phyloP scores from a whole-genome alignment of 176 grass and related monocot genomes.

The Coix lacrymajobi region DNA sequence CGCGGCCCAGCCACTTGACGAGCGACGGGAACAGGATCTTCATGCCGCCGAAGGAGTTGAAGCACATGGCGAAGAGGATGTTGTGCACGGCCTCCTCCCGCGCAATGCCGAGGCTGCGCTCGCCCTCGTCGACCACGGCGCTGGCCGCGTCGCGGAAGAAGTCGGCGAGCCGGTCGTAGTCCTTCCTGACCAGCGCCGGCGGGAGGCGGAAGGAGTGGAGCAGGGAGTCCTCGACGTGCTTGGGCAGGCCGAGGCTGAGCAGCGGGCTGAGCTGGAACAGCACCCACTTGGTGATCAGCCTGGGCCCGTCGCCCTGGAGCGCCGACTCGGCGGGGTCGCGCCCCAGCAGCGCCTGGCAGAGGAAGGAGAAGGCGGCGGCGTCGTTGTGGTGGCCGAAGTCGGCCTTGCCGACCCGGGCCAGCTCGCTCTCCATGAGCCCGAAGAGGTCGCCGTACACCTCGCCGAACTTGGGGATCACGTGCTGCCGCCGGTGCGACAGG shows the following conservation, averaged over 20 bases:
- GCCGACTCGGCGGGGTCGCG: conserved; percentile 53
- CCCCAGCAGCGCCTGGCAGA: conserved; percentile 57
- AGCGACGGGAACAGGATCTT: conserved; percentile 70
- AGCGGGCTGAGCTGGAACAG: conserved; percentile 80
- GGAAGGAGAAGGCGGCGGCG: conserved; percentile 71
- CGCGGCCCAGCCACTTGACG: conserved; percentile 85
- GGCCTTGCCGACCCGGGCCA: conserved; percentile 55
- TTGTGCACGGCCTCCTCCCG: conserved; percentile 85
- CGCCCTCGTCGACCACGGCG: conserved; percentile 64
- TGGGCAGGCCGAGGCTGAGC: conserved; percentile 75
- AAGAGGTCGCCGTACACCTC: conserved; percentile 67
- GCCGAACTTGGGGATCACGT: conserved; percentile 71
- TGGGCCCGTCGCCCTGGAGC: conserved; percentile 57
- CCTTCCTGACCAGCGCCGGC: conserved; percentile 57
- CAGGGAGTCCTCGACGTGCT: conserved; percentile 66
- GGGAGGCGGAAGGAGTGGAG: conserved; percentile 87
- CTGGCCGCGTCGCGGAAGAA: conserved; percentile 69
- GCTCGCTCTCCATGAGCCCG: conserved; percentile 53
- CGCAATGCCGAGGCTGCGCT: conserved; percentile 60
- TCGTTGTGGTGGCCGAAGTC: conserved; percentile 80
- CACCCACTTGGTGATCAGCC: conserved; percentile 79
- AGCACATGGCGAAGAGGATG: conserved; percentile 94
- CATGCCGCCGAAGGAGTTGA: conserved; percentile 95
- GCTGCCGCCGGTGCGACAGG: conserved; percentile 57
- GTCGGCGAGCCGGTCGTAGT: conserved; percentile 76